A percentile compares a stretch with the other conserved stretches of the same genome.
Conservation (phyloP, 1,284 basidiomycete species). For the Papiliotrema nemorosa region DNA sequence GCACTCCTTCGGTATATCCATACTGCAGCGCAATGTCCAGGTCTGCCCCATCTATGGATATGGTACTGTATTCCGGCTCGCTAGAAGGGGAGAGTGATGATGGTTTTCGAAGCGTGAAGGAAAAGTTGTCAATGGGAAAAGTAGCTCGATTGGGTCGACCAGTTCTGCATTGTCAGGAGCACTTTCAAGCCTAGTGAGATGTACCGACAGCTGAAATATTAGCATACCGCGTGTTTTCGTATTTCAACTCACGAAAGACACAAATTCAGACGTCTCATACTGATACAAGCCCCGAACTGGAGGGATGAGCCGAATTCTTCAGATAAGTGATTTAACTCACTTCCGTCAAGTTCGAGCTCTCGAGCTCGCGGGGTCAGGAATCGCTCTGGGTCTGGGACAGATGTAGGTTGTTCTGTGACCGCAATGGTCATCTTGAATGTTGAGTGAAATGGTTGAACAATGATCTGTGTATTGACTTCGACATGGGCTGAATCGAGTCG, state of each 20-base stretch:
- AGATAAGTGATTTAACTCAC: background rate
- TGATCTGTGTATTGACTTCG: background rate
- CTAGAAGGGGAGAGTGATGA: slow-evolving; percentile 53
- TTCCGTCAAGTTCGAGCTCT: background rate
- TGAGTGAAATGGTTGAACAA: background rate
- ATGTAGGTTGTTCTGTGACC: background rate
- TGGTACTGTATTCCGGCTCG: slow-evolving; percentile 50
- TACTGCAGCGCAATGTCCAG: slow-evolving; percentile 71
- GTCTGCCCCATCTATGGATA: slow-evolving; percentile 57
- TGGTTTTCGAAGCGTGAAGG: slow-evolving; percentile 40
- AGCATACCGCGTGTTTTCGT: background rate
- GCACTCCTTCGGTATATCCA: slow-evolving; percentile 68
- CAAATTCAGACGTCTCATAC: background rate
- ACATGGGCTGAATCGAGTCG: background rate
- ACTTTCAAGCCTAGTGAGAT: background rate
- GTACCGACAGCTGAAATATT: background rate
- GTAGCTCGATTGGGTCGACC: slow-evolving; percentile 76
- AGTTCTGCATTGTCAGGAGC: slow-evolving; percentile 24
- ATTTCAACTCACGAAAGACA: background rate
- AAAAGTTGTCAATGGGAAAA: slow-evolving; percentile 70
- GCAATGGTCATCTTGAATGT: background rate
- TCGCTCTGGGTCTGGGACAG: background rate
- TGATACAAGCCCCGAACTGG: background rate
- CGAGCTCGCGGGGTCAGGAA: background rate
- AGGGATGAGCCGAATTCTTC: background rate